Evolutionary conservation across 140 eudicot species (phyloP).

Genomic region (Senecio squalidus): DNA sequence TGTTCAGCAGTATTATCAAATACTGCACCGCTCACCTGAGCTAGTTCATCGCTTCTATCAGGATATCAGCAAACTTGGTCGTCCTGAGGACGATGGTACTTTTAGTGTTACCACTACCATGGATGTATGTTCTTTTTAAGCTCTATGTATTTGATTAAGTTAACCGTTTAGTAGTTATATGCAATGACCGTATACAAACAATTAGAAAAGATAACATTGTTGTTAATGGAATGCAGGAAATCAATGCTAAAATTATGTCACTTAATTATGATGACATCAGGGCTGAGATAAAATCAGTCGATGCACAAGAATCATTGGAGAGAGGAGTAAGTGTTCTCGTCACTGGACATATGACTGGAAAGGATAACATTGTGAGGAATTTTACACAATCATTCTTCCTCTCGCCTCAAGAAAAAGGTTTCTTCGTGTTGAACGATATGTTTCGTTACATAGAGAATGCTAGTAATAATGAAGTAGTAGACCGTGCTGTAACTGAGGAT

Average conservation of each 20-base stretch:
- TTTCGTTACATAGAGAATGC: constrained; percentile 54
- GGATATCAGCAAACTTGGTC: constrained; percentile 78
- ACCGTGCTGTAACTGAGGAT: constrained; percentile 26
- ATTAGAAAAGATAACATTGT: no score
- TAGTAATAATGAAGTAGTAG: constrained; percentile 7
- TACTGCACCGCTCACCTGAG: constrained; percentile 82
- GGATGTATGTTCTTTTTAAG: constrained; percentile 39
- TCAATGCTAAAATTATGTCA: constrained; percentile 65
- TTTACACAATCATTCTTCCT: constrained; percentile 83
- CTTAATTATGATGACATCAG: constrained; percentile 50
- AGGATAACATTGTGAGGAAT: constrained; percentile 35
- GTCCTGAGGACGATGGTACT: constrained; percentile 72
- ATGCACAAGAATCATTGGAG: constrained; percentile 69
- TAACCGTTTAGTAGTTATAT: not conserved
- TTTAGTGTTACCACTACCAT: constrained; percentile 66
- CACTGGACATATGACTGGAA: constrained; percentile 64
- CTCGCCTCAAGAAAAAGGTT: constrained; percentile 92
- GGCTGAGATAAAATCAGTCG: constrained; percentile 74
- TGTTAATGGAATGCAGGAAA: constrained; percentile 41
- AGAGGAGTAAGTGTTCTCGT: constrained; percentile 85
- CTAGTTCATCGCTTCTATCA: constrained; percentile 71
- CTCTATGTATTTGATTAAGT: not conserved
- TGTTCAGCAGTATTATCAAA: constrained; percentile 74
- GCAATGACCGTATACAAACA: not conserved
- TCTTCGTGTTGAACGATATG: constrained; percentile 81